Evolutionary conservation across 2,329 filamentous ascomycete species (phyloP).

Genomic region (Colletotrichum orchidophilum): DNA sequence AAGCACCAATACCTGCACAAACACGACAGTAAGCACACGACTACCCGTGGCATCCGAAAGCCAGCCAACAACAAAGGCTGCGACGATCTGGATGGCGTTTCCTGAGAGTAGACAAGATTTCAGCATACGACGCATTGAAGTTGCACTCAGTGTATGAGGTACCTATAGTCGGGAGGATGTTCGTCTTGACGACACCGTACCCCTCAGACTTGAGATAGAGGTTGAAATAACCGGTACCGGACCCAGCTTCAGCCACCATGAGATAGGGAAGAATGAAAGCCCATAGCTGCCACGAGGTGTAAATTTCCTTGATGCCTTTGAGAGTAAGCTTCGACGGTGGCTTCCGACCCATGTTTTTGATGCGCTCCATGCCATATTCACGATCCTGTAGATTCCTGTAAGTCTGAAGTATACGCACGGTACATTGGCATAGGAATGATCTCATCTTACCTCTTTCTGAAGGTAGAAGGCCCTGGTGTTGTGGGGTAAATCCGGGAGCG

Average conservation of each 20-base stretch:
- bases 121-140: background rate
- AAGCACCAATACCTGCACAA: background rate
- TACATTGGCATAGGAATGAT: too few species aligned
- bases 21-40: background rate
- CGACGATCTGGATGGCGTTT: background rate
- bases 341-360: background rate
- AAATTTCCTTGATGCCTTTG: background rate
- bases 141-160: background rate
- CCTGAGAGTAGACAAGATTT: background rate
- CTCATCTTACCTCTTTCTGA: background rate
- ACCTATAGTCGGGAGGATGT: background rate
- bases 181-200: background rate
- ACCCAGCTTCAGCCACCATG: background rate
- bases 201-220: background rate
- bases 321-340: background rate
- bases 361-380: background rate
- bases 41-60: background rate
- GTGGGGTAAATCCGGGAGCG: background rate
- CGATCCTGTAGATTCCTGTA: background rate
- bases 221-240: background rate
- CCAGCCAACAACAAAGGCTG: background rate
- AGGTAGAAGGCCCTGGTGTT: background rate
- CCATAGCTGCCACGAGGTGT: background rate
- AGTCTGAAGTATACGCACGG: too few species aligned
- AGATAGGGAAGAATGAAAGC: background rate